phyloP scores from a whole-genome alignment of 2,329 filamentous ascomycete species.

The Colletotrichum aenigma region DNA sequence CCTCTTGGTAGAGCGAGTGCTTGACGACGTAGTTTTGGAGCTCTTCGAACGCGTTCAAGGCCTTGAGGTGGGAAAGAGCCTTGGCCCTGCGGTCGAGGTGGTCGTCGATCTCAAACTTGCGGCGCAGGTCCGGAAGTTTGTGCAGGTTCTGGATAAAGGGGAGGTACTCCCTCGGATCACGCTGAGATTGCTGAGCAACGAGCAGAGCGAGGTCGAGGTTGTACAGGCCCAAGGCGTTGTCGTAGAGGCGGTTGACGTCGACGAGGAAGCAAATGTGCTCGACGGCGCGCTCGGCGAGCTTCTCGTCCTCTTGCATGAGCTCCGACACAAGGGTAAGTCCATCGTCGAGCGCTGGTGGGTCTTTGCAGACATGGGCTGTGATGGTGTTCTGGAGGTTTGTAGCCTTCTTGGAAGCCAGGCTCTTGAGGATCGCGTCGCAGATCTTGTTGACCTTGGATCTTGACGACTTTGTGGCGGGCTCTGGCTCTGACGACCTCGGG shows the following conservation, averaged over 20 bases:
- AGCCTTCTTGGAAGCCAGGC: constrained; percentile 65
- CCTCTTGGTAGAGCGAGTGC: constrained; percentile 78
- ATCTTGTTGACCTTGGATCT: constrained; percentile 81
- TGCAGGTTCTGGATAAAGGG: constrained; percentile 92
- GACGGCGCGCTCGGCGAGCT: constrained; percentile 84
- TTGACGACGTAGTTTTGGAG: constrained; percentile 78
- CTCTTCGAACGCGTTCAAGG: constrained; percentile 77
- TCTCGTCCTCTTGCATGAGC: constrained; percentile 69
- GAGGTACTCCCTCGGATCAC: constrained; percentile 93
- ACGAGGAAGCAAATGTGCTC: constrained; percentile 98
- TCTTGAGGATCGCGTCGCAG: constrained; percentile 81
- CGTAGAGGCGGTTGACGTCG: constrained; percentile 90
- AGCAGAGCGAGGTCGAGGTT: constrained; percentile 88
- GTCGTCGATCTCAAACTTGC: constrained; percentile 87
- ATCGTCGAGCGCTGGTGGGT: constrained; percentile 85
- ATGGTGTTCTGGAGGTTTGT: constrained; percentile 87
- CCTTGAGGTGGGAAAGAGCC: constrained; percentile 77
- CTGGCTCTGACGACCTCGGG: not conserved
- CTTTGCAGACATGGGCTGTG: constrained; percentile 93
- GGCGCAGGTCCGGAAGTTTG: constrained; percentile 70
- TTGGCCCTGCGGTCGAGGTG: constrained; percentile 79
- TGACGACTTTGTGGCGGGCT: constrained; percentile 8
- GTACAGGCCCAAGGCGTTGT: constrained; percentile 88
- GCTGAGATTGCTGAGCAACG: constrained; percentile 94
- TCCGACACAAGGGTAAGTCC: constrained; percentile 80